These are phyloP conservation scores for Saraca asoca DNA, from an alignment of 331 rosid species.

Conservation along the genomic window DNA sequence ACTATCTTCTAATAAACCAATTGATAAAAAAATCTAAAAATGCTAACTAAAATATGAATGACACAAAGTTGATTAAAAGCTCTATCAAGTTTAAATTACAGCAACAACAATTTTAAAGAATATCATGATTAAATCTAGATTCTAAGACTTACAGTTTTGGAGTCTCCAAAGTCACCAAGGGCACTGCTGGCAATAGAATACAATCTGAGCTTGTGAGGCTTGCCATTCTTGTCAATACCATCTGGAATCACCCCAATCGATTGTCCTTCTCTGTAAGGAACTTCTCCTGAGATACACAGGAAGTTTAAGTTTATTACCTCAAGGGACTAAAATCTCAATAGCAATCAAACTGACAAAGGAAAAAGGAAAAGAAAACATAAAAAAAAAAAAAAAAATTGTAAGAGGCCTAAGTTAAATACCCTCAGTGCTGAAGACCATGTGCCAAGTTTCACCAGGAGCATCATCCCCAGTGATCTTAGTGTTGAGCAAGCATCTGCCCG, in stretches of 20 bases:
- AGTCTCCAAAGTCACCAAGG: conserved; percentile 95
- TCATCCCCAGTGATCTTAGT: conserved; percentile 97
- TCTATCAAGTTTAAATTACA: neutral
- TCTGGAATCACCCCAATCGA: conserved; percentile 87
- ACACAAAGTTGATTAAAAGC: conserved; percentile 10
- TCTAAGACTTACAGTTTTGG: conserved; percentile 74
- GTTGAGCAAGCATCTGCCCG: conserved; percentile 76
- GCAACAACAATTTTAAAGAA: neutral
- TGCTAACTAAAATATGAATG: neutral
- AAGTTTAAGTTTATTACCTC: neutral
- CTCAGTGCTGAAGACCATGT: conserved; percentile 96
- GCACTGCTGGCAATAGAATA: conserved; percentile 99
- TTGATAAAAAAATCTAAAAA: no score
- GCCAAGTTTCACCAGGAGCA: conserved; percentile 99
- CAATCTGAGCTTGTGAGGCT: conserved; percentile 92
- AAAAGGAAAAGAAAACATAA: neutral
- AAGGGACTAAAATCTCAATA: neutral
- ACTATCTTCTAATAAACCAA: no score
- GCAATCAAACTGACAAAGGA: neutral
- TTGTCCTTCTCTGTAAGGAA: conserved; percentile 97
- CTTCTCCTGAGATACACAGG: conserved; percentile 60
- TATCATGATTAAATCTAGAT: neutral
- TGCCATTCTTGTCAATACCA: conserved; percentile 93
- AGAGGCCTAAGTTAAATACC: conserved; percentile 42
- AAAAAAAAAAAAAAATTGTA: neutral